Base-by-base conservation (phyloP, 169 alveolate genomes). In the Cryptosporidium felis region DNA sequence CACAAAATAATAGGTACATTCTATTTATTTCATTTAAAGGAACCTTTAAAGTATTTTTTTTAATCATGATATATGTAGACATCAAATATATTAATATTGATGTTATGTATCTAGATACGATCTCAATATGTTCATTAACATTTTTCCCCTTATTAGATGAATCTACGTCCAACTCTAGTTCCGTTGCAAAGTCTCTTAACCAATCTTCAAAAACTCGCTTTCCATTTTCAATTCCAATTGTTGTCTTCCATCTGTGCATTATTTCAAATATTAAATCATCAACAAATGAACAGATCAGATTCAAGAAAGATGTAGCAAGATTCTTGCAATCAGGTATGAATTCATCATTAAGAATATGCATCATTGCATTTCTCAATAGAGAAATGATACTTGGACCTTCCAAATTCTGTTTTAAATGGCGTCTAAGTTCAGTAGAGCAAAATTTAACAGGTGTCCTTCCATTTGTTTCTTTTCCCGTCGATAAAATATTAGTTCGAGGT, bases 391-490 rank as follows among this genome's bases (percentile, higher is more conserved):
- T 40, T 9, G 59, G 44, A 34, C 41, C 38, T 21, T 42, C 59
- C 53, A 74, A 16, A 36, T 53, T 53, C 40, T 53, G 63, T 74
- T 74, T 74, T 18, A 74, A 38, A 40, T 44, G 38, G 5, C 5
- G 12, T 53, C 85, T 74, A 3, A 74, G 42, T 8, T 38, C 85
- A 16, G 85, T 74, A n/a, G 85, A 74, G 16, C 74, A 49, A 18
- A 74, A 51, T 38, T 30, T 74, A n/a, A 38, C 59, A n/a, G n/a
- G n/a, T 32, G 74, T 14, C 8, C 21, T 0, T 16, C 36, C 53
- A 74, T 38, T 74, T 16, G 60, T 28, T 32, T 53, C 41, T 14
- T 8, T 12, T 58, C 41, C 85, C 6, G n/a, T 23, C 14, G 23
- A 42, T 45, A 28, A 28, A 23, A 32, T 30, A 23, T 14, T 53